phyloP scores from a whole-genome alignment of 371 early-diverging fungal genomes.

The Rhizopus delemar region DNA sequence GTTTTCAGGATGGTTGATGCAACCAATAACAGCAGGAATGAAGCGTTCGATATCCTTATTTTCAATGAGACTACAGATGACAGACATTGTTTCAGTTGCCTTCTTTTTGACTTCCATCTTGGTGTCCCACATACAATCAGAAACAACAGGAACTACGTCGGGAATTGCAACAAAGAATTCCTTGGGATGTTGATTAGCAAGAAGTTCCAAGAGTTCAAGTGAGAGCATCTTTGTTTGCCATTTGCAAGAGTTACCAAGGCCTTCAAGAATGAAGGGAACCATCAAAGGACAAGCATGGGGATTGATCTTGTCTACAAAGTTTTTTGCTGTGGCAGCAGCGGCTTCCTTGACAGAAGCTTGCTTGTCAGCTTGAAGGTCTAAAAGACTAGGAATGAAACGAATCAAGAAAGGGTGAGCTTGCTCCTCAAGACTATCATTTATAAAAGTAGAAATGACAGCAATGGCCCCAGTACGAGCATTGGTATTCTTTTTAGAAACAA shows the following conservation, averaged over 20 bases:
- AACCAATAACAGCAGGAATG: conserved; percentile 62
- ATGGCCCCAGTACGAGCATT: conserved; percentile 67
- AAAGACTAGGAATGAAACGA: conserved; percentile 51
- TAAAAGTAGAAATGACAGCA: conserved; percentile 61
- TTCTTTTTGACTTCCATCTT: conserved; percentile 63
- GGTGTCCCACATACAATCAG: conserved; percentile 77
- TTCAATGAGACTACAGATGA: conserved; percentile 35
- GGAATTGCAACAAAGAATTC: conserved; percentile 65
- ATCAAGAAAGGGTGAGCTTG: conserved; percentile 67
- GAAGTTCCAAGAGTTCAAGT: conserved; percentile 53
- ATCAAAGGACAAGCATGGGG: conserved; percentile 56
- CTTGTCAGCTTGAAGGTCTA: conserved; percentile 73
- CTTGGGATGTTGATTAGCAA: conserved; percentile 58
- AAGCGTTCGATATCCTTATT: conserved; percentile 51
- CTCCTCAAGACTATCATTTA: conserved; percentile 45
- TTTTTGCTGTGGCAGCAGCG: conserved; percentile 57
- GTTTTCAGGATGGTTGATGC: conserved; percentile 65
- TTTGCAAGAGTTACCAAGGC: conserved; percentile 66
- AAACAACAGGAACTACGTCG: conserved; percentile 71
- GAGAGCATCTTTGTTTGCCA: conserved; percentile 78
- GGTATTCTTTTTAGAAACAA: conserved; percentile 66
- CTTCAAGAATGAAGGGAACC: conserved; percentile 62
- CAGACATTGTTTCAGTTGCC: conserved; percentile 55
- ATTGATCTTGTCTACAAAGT: conserved; percentile 51
- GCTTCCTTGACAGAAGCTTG: conserved; percentile 61